Evolutionary conservation across 768 basidiomycete species (phyloP).

Genomic region (Tephrocybe sp.): DNA sequence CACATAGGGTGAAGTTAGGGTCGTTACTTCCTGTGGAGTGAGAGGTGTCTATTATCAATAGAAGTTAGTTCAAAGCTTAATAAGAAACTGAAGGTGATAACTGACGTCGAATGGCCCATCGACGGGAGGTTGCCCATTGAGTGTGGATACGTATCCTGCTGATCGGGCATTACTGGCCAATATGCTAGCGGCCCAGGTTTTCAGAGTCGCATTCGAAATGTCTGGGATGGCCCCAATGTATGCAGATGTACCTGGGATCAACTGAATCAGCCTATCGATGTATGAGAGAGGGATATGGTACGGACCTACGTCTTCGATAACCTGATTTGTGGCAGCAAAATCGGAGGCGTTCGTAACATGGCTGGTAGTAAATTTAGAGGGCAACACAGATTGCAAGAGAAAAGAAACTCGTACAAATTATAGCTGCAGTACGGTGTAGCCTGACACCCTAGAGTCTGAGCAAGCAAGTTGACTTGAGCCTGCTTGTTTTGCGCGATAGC

Average conservation of each 20-base stretch:
- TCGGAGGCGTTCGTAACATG: conserved; percentile 9
- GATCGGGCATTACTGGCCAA: conserved; percentile 49
- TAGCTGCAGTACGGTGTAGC: conserved; percentile 51
- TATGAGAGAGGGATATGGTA: too few species aligned
- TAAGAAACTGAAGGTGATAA: not conserved
- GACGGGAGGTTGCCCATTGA: conserved; percentile 37
- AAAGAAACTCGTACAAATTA: conserved; percentile 33
- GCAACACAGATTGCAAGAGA: not conserved
- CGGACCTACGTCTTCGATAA: conserved; percentile 15
- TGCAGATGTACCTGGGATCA: conserved; percentile 32
- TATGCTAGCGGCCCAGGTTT: conserved; percentile 46
- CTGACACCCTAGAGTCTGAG: conserved; percentile 31
- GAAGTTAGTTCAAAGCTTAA: not conserved
- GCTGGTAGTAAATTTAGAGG: conserved; percentile 2
- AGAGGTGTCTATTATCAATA: conserved; percentile 17
- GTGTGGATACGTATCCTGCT: conserved; percentile 40
- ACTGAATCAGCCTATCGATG: not conserved
- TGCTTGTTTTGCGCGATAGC: conserved; percentile 15
- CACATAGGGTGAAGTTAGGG: conserved; percentile 36
- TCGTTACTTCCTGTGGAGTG: conserved; percentile 18
- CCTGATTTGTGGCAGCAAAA: conserved; percentile 12
- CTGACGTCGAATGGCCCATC: conserved; percentile 40
- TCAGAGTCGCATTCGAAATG: conserved; percentile 32
- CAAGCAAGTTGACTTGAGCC: conserved; percentile 17
- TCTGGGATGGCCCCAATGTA: conserved; percentile 46